These are phyloP conservation scores for Fraxinus xanthoxyloides DNA, from an alignment of 305 asterid species.

Conservation along the genomic window DNA sequence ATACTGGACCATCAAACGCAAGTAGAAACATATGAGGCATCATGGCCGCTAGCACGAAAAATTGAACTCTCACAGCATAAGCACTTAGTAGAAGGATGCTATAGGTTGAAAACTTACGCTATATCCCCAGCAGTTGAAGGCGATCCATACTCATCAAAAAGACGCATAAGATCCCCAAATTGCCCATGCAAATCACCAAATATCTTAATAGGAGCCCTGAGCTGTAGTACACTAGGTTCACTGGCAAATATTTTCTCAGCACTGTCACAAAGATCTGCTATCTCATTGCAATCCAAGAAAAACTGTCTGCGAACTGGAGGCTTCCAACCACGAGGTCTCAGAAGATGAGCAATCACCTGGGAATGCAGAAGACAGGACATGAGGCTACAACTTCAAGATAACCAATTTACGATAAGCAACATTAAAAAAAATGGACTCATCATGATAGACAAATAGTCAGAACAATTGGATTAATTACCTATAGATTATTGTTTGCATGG, in stretches of 20 bases:
- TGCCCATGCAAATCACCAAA: conserved; percentile 99
- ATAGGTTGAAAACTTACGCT: conserved; percentile 51
- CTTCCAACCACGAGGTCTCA: conserved; percentile 99
- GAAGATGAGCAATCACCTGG: conserved; percentile 86
- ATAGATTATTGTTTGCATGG: not conserved
- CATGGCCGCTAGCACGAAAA: not conserved
- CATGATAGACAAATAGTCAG: not conserved
- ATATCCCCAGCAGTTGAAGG: conserved; percentile 98
- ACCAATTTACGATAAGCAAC: not conserved
- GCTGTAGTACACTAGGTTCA: conserved; percentile 94
- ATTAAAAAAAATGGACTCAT: not conserved
- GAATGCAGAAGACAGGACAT: conserved; percentile 6
- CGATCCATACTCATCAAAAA: conserved; percentile 93
- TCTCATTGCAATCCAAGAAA: conserved; percentile 97
- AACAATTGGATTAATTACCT: not conserved
- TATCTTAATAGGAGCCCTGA: conserved; percentile 95
- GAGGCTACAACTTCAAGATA: conserved; percentile 8
- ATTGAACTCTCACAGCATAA: not conserved
- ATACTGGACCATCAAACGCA: conserved; percentile 10
- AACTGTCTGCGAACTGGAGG: conserved; percentile 95
- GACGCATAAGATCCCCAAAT: conserved; percentile 99
- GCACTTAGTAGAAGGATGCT: conserved; percentile 3
- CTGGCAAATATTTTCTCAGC: conserved; percentile 93
- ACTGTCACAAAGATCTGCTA: conserved; percentile 95
- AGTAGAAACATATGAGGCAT: not conserved